phyloP scores from a whole-genome alignment of 345 rosid genomes.

The Nasturtium officinale region DNA sequence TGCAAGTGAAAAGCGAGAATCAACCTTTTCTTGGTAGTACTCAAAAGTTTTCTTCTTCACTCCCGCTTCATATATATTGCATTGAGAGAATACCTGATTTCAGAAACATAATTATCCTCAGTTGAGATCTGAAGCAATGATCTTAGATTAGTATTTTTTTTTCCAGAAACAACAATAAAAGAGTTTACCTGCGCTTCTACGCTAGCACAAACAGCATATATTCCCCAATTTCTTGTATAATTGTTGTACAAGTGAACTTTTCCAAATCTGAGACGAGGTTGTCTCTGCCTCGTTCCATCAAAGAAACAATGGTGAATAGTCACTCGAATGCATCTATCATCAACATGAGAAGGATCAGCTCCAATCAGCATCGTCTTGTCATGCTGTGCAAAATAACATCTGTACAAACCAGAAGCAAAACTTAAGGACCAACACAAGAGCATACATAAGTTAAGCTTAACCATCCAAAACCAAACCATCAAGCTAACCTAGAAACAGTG shows the following conservation, averaged over 20 bases:
- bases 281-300: conserved; percentile 84
- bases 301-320: conserved; percentile 96
- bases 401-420: conserved; percentile 32
- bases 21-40: conserved; percentile 80
- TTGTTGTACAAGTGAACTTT: conserved; percentile 92
- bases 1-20: conserved; percentile 23
- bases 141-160: background rate
- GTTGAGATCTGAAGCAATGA: background rate
- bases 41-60: conserved; percentile 81
- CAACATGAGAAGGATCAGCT: conserved; percentile 71
- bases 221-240: conserved; percentile 84
- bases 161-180: background rate
- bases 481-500: conserved; percentile 78
- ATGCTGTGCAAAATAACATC: conserved; percentile 78
- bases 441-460: background rate
- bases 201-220: conserved; percentile 93
- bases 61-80: conserved; percentile 95
- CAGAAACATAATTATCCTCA: conserved; percentile 20
- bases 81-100: conserved; percentile 76
- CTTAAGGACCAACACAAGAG: background rate
- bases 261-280: conserved; percentile 86
- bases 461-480: background rate
- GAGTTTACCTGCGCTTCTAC: conserved; percentile 81
- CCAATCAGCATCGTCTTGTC: conserved; percentile 90
- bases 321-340: conserved; percentile 79